Percentiles rank a stretch among this genome's conserved stretches.
phyloP scores from a whole-genome alignment of 176 grass and related monocot genomes.

The Tillandsia leiboldiana region DNA sequence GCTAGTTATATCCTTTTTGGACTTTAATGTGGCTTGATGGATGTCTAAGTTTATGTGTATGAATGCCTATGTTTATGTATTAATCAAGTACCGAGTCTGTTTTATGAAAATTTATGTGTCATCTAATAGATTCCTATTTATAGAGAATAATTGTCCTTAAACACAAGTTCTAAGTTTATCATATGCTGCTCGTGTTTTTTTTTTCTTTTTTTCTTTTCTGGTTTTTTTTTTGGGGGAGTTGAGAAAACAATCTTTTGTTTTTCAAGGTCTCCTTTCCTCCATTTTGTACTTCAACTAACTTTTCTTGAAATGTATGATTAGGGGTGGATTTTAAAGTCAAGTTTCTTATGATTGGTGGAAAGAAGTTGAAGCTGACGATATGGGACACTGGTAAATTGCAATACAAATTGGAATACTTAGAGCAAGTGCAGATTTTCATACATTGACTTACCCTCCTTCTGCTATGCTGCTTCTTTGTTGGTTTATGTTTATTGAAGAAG shows the following conservation, averaged over 20 bases:
- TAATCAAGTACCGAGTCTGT: too few relatives aligned
- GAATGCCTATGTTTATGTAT: too few relatives aligned
- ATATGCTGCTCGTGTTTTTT: too few relatives aligned
- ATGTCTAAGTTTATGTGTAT: too few relatives aligned
- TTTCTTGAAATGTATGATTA: constrained; percentile 4
- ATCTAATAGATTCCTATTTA: too few relatives aligned
- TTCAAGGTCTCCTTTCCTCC: background rate
- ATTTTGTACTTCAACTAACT: background rate
- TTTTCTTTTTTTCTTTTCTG: too few relatives aligned
- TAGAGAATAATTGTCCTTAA: too few relatives aligned
- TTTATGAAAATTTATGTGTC: too few relatives aligned
- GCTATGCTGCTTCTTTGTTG: background rate
- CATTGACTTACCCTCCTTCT: background rate
- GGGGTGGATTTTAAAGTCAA: constrained; percentile 12
- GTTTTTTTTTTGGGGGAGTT: too few relatives aligned
- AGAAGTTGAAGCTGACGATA: constrained; percentile 11
- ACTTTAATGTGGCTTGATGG: too few relatives aligned
- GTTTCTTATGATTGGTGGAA: constrained; percentile 3
- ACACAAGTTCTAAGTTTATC: too few relatives aligned
- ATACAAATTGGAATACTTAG: background rate
- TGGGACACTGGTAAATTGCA: constrained; percentile 10
- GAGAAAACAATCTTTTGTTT: background rate
- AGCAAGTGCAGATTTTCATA: background rate
- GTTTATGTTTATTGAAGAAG: background rate
- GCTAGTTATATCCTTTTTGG: too few relatives aligned